These are phyloP conservation scores for Pezicula radicicola DNA, from an alignment of 2,329 filamentous ascomycete species.

Conservation along the genomic window DNA sequence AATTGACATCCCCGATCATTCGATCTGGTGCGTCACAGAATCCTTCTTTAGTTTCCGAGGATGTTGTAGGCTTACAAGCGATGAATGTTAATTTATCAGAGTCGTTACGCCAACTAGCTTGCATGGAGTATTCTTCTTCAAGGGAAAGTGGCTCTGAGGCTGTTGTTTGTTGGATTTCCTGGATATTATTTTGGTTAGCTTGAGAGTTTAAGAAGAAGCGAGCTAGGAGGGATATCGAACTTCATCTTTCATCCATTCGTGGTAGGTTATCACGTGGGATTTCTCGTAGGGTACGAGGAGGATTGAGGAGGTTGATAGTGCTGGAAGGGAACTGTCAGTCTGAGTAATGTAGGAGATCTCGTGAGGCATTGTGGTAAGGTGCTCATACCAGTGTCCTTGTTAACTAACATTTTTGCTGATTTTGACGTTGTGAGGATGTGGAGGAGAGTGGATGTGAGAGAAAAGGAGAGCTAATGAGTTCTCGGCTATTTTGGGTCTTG, in stretches of 20 bases:
- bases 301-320: slow-evolving; percentile 60
- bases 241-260: slow-evolving; percentile 77
- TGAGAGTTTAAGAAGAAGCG: not conserved
- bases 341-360: not conserved
- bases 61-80: slow-evolving; percentile 46
- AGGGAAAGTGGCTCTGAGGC: slow-evolving; percentile 82
- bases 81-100: slow-evolving; percentile 92
- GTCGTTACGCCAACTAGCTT: slow-evolving; percentile 79
- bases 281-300: slow-evolving; percentile 81
- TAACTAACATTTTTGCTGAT: slow-evolving; percentile 26
- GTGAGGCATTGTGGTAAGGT: not conserved
- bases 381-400: slow-evolving; percentile 26
- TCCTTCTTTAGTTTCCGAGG: slow-evolving; percentile 1
- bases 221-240: slow-evolving; percentile 5
- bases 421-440: not conserved
- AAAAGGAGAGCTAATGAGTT: too few relatives aligned
- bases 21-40: slow-evolving; percentile 48
- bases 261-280: slow-evolving; percentile 80
- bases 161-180: slow-evolving; percentile 78
- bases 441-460: too few relatives aligned
- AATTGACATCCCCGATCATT: slow-evolving; percentile 75
- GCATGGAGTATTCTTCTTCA: slow-evolving; percentile 85
- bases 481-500: not conserved
- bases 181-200: not conserved
- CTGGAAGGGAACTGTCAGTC: slow-evolving; percentile 39